Evolutionary conservation across 225 moss, liverwort and hornwort genomes (phyloP).

Genomic region (Pseudoscleropodium purum): DNA sequence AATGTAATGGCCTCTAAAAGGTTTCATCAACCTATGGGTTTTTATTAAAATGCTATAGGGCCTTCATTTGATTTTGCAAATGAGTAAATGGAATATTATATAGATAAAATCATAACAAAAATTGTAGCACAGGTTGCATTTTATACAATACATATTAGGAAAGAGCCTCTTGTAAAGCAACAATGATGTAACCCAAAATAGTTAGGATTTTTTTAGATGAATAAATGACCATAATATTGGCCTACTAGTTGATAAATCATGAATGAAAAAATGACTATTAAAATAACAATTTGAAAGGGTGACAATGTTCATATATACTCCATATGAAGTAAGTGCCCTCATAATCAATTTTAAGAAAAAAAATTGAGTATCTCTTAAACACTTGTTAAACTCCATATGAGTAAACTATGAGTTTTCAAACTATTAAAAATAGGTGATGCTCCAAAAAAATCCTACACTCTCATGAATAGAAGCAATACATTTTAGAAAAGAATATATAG

Average conservation of each 20-base stretch:
- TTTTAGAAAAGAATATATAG: fast-evolving
- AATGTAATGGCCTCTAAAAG: fast-evolving
- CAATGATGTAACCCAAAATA: fast-evolving
- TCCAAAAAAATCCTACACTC: fast-evolving
- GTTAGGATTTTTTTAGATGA: not conserved
- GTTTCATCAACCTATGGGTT: not conserved
- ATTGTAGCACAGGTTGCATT: fast-evolving
- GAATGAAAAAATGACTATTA: fast-evolving
- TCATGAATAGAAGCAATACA: not conserved
- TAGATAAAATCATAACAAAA: too few relatives aligned
- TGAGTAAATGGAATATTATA: not conserved
- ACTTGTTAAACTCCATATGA: too few relatives aligned
- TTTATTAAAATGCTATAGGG: not conserved
- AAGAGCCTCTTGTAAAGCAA: not conserved
- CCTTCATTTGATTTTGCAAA: not conserved
- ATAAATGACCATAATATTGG: not conserved
- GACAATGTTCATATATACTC: not conserved
- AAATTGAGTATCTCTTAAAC: too few relatives aligned
- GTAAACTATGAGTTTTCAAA: not conserved
- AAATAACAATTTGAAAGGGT: not conserved
- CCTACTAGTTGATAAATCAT: fast-evolving
- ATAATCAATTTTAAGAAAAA: too few relatives aligned
- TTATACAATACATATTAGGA: not conserved
- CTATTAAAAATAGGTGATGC: not conserved
- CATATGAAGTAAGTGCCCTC: not conserved